Evolutionary conservation across 192 early-diverging fungal genomes (phyloP), one percentile per base, ranked within the genome.

Genomic region (Spizellomyces punctatus): DNA sequence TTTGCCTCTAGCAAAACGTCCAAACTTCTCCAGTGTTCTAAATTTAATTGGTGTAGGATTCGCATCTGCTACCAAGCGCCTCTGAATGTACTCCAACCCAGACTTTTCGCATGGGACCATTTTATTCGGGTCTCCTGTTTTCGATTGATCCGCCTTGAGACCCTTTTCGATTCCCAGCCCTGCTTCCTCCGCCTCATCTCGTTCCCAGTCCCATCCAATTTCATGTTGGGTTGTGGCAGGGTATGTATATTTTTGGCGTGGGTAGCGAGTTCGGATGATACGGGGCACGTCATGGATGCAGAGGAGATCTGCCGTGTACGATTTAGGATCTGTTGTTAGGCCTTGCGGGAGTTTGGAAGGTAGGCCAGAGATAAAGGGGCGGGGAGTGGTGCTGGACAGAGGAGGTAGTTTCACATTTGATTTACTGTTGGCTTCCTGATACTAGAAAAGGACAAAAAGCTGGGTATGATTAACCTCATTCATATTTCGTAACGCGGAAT

Each of bases 181-280:
- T n/a, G 76, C 36, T 36, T 65, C 57, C 49, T 44, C 65, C 46
- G 66, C 64, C 52, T 61, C 43, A 45, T 27, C 50, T 10, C 27
- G 1, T 64, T 66, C 71, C 84, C 84, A 85, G 9, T 59, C 60
- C 84, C 84, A 85, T 4, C 84, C 84, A 41, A 83, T 62, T 54
- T 85, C 84, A 5, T 63, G 45, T 45, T 79, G 76, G 6, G 84
- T 85, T 7, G 84, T 85, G 19, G 76, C 69, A 6, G 84, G 84
- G 22, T 67, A 67, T 12, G 72, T 70, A 72, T 85, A 85, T 64
- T 85, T 85, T 47, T 83, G 69, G 27, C 55, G 50, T 5, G 84
- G 84, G 19, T 66, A 64, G 10, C 77, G 71, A 27, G 76, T 66
- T 2, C 75, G 57, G 43, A 82, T 78, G 43, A 85, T 73, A 10